Evolutionary conservation across 805 yeast species (phyloP), one percentile per base, ranked within the genome.

Genomic region (Vanderwaltozyma tropicalis): DNA sequence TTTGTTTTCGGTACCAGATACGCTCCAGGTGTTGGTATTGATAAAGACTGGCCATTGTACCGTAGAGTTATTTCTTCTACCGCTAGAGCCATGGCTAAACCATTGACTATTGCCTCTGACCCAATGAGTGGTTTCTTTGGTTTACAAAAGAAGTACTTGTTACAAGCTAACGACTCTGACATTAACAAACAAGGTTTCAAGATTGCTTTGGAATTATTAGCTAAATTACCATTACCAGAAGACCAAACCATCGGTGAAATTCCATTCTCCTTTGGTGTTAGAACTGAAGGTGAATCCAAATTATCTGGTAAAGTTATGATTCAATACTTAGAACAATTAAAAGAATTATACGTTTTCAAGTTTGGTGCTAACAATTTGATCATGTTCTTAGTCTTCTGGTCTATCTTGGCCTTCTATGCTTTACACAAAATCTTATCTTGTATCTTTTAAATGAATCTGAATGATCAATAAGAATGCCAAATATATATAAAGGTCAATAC

Each of bases 41-140:
- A 69, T 47, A 68, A 69, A 50, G 72, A 69, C 46, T 69, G 75
- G 75, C 74, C 74, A 25, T 47, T 69, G 38, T 64, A 67, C 55
- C 63, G 75, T 44, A 65, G 74, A 48, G 64, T 69, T 26, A 68
- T 70, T 38, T 64, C 70, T 26, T 58, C 68, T 3, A 71, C 73
- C 39, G 75, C 75, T 12, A 63, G 75, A 47, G 50, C 63, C 48
- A 49, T 69, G 50, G 74, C 74, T 13, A 64, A 61, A 45, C 75
- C 75, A 18, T 57, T 69, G 43, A 69, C 75, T 16, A 50, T 64
- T n/a, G 74, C 72, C 13, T 64, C 70, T 35, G 75, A 69, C 47
- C 75, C 75, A 44, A 69, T 69, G 75, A 62, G 68, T 48, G 75
- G 75, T 13, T 69, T 67, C 52, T 69, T 69, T 43, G 75, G 75